Base-by-base conservation (phyloP, 2,329 filamentous ascomycete species). In the Zymoseptoria pseudotritici region DNA sequence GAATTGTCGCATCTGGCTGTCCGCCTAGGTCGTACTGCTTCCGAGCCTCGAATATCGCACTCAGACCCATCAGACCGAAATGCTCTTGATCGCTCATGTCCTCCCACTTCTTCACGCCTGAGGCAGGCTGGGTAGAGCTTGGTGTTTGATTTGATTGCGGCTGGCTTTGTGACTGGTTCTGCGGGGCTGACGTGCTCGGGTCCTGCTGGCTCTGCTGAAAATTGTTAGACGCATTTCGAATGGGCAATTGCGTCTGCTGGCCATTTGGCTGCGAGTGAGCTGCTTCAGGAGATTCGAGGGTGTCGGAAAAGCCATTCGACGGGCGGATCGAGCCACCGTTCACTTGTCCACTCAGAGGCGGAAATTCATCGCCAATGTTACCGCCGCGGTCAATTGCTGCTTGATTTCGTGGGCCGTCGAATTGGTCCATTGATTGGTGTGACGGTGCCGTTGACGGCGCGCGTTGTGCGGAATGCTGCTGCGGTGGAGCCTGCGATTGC, bases 71-170 rank as follows among this genome's bases (percentile, higher is more conserved):
- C 56, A 87, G 75, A 7, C 85, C 84, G 65, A 81, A 87, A 61
- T 79, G 79, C 67, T 87, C 84, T 46, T 79, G 71, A 57, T 85
- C 82, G 51, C 77, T 81, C 82, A 86, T 85, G 58, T 86, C 81
- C 10, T 78, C 75, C 31, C 83, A 73, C 58, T 73, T 74, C 67
- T 79, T 79, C 55, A 75, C 46, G 68, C 68, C 57, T 70, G 31
- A 67, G 61, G 55, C 70, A 66, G 54, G 63, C 67, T 31, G 73
- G 60, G 56, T 59, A 26, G 63, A 42, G 42, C 57, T 58, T 9
- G 56, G 50, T n/a, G 54, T 60, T 17, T 57, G 58, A 21, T 50
- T 31, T 9, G 57, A 58, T 55, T 55, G 58, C 13, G 52, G 19
- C 53, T 59, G 55, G 11, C 53, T 50, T 8, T 59, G 56, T 31